Evolutionary conservation across 1,139 yeast genomes (phyloP), one percentile per base, ranked within the genome.

Genomic region (Candida buenavistaensis): DNA sequence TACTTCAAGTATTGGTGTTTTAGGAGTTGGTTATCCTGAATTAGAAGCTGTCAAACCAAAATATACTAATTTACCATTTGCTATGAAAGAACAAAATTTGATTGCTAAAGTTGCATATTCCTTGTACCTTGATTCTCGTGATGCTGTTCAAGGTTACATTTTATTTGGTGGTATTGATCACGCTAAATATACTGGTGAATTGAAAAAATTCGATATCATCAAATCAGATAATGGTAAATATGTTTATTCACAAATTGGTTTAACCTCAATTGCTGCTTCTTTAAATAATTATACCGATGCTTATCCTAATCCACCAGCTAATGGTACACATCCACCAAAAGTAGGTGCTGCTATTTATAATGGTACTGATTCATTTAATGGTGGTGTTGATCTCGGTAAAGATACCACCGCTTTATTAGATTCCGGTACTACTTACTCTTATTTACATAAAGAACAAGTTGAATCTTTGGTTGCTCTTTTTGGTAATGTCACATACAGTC

Each of bases 91-190:
- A 32, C 67, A 69, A 33, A 83, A 83, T 1, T 41, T 63, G 24
- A 80, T 79, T 43, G 50, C 63, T 30, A 64, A 68, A 32, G 61
- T 58, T 24, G 68, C 77, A 9, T 80, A 75, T 52, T 77, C 85
- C 4, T 58, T 81, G 32, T 79, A 72, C 55, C 65, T 80, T 43
- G 65, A 69, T 38, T 60, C 65, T 13, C 41, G 55, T 5, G 59
- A 63, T n/a, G 56, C 75, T 5, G 46, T 51, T n/a, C 37, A 53
- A 2, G 84, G 84, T 3, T 50, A 64, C 10, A 54, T 79, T 26
- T 60, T 78, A 28, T 79, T 79, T 51, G 85, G 85, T 4, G 85
- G 77, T 20, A 57, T 76, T 33, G 85, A 79, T 50, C 60, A 64
- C 26, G 72, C 77, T 23, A 79, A 78, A 54, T 70, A 63, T 41